Evolutionary conservation across 495 filamentous ascomycete species (phyloP).

Genomic region (Penicillium bialowiezense): DNA sequence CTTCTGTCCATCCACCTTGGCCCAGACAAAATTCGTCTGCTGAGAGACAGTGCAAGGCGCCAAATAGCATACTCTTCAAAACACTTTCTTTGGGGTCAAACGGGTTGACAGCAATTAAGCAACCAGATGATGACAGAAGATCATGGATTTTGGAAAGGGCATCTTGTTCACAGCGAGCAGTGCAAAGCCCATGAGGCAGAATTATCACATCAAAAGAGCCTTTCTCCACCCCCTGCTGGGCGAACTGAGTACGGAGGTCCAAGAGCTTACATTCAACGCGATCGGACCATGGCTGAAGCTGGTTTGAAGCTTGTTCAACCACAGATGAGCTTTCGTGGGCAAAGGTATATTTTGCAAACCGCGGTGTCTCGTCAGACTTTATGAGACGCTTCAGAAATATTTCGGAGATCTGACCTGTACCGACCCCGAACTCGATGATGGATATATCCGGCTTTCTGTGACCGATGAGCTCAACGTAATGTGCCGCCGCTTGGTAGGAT

Average conservation of each 20-base stretch:
- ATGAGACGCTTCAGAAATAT: slow-evolving; percentile 11
- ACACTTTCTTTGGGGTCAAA: slow-evolving; percentile 4
- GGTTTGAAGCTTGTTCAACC: slow-evolving; percentile 26
- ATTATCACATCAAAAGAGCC: slow-evolving; percentile 43
- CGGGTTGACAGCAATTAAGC: slow-evolving; percentile 20
- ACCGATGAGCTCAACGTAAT: slow-evolving; percentile 19
- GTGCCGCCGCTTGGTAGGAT: slow-evolving; percentile 9
- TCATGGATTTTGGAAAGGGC: slow-evolving; percentile 37
- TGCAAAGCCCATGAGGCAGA: slow-evolving; percentile 42
- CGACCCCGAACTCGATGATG: slow-evolving; percentile 33
- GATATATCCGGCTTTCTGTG: slow-evolving; percentile 29
- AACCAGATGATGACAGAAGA: slow-evolving; percentile 25
- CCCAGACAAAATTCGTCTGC: background rate
- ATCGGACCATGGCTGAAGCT: slow-evolving; percentile 24
- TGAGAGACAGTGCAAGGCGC: slow-evolving; percentile 9
- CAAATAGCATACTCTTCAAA: slow-evolving; percentile 8
- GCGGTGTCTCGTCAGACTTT: background rate
- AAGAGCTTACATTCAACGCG: slow-evolving; percentile 34
- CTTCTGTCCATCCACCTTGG: background rate
- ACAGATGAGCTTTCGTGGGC: slow-evolving; percentile 1
- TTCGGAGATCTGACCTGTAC: slow-evolving; percentile 28
- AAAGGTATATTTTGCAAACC: slow-evolving; percentile 13
- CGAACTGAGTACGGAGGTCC: slow-evolving; percentile 33
- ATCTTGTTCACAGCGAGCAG: slow-evolving; percentile 27
- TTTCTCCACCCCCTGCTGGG: slow-evolving; percentile 30